Percentiles rank a stretch among this genome's conserved stretches.
phyloP scores from a whole-genome alignment of 164 flowering plant genomes.

The Hamamelis virginiana region DNA sequence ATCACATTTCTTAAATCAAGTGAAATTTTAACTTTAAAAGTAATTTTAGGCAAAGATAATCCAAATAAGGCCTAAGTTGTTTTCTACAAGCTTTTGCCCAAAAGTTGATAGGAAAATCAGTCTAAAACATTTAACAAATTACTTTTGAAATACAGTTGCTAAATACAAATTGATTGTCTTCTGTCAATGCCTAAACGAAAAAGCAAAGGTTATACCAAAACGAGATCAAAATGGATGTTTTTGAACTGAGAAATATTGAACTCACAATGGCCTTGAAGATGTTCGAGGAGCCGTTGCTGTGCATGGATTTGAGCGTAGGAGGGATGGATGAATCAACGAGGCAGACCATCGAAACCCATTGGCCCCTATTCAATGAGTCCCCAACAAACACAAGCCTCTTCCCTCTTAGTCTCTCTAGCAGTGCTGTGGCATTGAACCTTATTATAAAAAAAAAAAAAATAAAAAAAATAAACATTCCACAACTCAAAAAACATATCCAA shows the following conservation, averaged over 20 bases:
- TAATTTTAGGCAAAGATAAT: no score
- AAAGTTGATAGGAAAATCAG: no score
- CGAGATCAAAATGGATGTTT: not conserved
- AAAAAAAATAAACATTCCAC: constrained; percentile 17
- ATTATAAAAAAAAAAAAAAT: constrained; percentile 26
- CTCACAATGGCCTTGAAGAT: constrained; percentile 61
- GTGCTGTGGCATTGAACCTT: constrained; percentile 83
- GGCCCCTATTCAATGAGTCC: constrained; percentile 78
- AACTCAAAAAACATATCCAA: constrained; percentile 20
- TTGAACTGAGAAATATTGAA: not conserved
- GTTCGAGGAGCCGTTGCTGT: constrained; percentile 55
- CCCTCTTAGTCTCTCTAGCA: constrained; percentile 69
- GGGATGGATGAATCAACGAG: constrained; percentile 51
- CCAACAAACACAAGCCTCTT: no score
- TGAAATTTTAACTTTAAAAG: no score
- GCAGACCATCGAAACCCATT: constrained; percentile 92
- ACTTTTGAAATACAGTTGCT: no score
- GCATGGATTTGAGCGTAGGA: constrained; percentile 40
- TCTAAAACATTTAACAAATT: no score
- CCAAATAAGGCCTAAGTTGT: no score
- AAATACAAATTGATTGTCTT: no score
- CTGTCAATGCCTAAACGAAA: no score
- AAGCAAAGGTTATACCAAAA: no score
- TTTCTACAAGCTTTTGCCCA: no score
- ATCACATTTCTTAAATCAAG: no score